A percentile compares a stretch with the other conserved stretches of the same genome.
Conservation (phyloP, 768 basidiomycete species). For the Lyophyllum shimeji region DNA sequence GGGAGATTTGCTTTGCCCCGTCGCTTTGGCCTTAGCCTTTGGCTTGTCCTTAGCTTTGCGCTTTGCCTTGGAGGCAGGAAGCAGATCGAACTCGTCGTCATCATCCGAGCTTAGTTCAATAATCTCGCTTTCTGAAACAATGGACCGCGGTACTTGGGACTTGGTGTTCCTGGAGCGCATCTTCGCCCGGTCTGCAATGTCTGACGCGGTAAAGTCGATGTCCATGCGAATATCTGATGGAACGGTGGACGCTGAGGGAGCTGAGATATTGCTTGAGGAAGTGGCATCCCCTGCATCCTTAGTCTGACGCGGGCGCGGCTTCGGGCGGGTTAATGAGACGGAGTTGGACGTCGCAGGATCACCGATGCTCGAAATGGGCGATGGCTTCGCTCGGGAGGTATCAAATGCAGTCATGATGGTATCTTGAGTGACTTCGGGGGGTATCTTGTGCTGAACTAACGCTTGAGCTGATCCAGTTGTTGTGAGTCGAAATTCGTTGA, state of each 20-base stretch:
- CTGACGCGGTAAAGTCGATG: slow-evolving; percentile 23
- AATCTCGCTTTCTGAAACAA: slow-evolving; percentile 25
- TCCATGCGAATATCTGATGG: slow-evolving; percentile 10
- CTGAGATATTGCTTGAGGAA: slow-evolving; percentile 1
- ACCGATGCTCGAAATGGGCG: slow-evolving; percentile 1
- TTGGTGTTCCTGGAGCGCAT: slow-evolving; percentile 45
- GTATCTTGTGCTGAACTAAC: not conserved
- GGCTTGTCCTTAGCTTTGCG: slow-evolving; percentile 21
- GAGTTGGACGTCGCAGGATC: not conserved
- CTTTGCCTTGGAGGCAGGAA: slow-evolving; percentile 28
- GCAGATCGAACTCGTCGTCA: slow-evolving; percentile 28
- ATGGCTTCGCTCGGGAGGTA: not conserved
- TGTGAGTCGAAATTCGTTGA: not conserved
- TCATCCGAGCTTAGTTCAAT: slow-evolving; percentile 48
- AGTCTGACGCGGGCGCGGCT: slow-evolving; percentile 26
- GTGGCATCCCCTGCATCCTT: not conserved
- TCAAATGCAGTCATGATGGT: slow-evolving; percentile 5
- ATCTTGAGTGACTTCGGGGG: slow-evolving; percentile 6
- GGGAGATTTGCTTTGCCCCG: slow-evolving; percentile 11
- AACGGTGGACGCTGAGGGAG: not conserved
- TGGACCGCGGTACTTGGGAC: slow-evolving; percentile 3
- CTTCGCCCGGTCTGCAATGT: slow-evolving; percentile 60
- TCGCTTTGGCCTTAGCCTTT: slow-evolving; percentile 24
- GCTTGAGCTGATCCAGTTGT: not conserved
- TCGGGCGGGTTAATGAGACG: slow-evolving; percentile 27